Evolutionary conservation across 768 basidiomycete genomes (phyloP), one percentile per base, ranked within the genome.

Genomic region (Fibroporia radiculosa): DNA sequence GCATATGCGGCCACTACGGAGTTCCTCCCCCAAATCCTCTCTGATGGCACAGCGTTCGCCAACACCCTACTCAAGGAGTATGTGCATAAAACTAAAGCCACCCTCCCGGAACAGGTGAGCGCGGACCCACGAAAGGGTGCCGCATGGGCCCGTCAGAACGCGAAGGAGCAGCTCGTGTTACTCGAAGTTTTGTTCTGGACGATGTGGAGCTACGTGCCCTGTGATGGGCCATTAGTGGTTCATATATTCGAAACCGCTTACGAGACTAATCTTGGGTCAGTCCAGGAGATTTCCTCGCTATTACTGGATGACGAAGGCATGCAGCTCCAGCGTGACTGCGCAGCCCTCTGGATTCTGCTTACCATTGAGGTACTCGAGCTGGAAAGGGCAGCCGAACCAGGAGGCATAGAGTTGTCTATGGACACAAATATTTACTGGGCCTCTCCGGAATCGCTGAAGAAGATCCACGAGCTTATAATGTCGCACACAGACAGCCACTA

Each of bases 111-210:
- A 37, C 58, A 62, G 10, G 61, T 71, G 18, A 47, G 37, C 25
- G 37, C 42, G n/a, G 72, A 85, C 51, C 81, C 80, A 14, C 72
- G 70, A 49, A 68, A 69, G 14, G 80, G 78, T 8, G 72, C 79
- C n/a, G 62, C 65, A 31, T 84, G 81, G 77, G 82, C 76, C 29
- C 86, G 84, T 65, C 82, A 90, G 61, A 83, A 78, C 55, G 57
- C 74, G 25, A 77, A 75, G 55, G 83, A 93, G 56, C 93, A 95
- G 60, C 66, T 91, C 32, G 79, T 81, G 10, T 58, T 92, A 33
- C 66, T 96, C 39, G 90, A 96, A 52, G 77, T 93, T 26, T 69
- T 96, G 35, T 97, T 96, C 63, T 89, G 88, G 78, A 74, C 80
- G 4, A 82, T 92, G 76, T 93, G 84, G 80, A 79, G 75, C 11